Percentiles rank a stretch among this genome's conserved stretches.
Conservation (phyloP, 2,329 filamentous ascomycete genomes). For the Fusarium bactridioides region DNA sequence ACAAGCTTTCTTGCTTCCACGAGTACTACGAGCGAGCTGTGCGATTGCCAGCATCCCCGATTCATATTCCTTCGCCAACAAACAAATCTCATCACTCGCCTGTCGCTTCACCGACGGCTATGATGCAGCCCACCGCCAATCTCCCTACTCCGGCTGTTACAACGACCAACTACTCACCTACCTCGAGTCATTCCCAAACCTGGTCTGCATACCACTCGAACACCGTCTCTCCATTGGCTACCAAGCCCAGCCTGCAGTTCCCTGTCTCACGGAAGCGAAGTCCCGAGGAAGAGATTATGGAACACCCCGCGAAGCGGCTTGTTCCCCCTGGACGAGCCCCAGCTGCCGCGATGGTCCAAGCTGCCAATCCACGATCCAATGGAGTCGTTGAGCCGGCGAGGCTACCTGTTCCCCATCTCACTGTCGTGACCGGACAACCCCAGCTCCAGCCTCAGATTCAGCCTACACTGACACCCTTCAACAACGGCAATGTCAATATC, state of each 20-base stretch:
- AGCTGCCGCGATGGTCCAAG: constrained; percentile 22
- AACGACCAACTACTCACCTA: constrained; percentile 52
- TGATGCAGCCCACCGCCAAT: constrained; percentile 41
- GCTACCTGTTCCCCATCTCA: constrained; percentile 76
- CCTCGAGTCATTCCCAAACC: constrained; percentile 46
- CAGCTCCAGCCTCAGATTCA: constrained; percentile 23
- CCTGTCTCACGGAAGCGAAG: constrained; percentile 58
- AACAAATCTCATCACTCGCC: constrained; percentile 54
- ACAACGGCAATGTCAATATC: constrained; percentile 44
- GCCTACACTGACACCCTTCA: constrained; percentile 40
- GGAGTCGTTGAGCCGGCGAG: constrained; percentile 49
- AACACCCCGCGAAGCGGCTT: constrained; percentile 64
- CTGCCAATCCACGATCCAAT: constrained; percentile 32
- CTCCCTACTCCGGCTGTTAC: constrained; percentile 46
- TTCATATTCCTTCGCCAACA: constrained; percentile 52
- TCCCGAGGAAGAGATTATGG: constrained; percentile 57
- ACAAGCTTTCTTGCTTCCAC: constrained; percentile 81
- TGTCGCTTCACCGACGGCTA: constrained; percentile 58
- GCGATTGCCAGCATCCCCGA: constrained; percentile 51
- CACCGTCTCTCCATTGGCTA: constrained; percentile 57
- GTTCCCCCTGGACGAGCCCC: constrained; percentile 38
- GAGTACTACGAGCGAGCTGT: constrained; percentile 81
- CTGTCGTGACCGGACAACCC: constrained; percentile 62
- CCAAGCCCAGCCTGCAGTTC: constrained; percentile 55
- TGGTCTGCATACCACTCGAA: constrained; percentile 53